phyloP scores from a whole-genome alignment of 176 grass and related monocot species.

The Microstegium vimineum region DNA sequence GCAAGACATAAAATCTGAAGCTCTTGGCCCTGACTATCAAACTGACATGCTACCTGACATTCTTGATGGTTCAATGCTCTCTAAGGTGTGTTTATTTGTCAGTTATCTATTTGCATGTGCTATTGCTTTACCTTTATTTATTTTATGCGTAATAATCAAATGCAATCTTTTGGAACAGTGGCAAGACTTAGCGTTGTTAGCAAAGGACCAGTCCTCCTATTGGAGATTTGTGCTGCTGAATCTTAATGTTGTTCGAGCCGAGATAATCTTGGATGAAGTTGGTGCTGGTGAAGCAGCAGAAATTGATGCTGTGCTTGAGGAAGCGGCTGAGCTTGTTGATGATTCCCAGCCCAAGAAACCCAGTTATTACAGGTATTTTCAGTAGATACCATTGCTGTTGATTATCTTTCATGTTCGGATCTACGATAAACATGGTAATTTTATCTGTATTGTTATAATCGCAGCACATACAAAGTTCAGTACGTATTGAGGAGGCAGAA shows the following conservation, averaged over 20 bases:
- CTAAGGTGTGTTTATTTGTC: constrained; percentile 46
- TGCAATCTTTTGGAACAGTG: constrained; percentile 48
- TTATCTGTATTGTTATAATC: constrained; percentile 12
- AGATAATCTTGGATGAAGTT: constrained; percentile 55
- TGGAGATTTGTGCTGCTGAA: constrained; percentile 91
- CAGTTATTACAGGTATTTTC: constrained; percentile 84
- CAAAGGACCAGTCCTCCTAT: constrained; percentile 66
- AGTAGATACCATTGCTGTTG: neutral
- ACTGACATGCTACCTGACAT: constrained; percentile 58
- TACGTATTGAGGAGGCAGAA: constrained; percentile 72
- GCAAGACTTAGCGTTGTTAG: constrained; percentile 58
- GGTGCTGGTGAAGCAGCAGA: constrained; percentile 61
- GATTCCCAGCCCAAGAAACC: constrained; percentile 68
- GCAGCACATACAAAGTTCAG: constrained; percentile 76
- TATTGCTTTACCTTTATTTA: constrained; percentile 5
- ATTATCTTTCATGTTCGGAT: neutral
- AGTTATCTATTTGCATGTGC: neutral
- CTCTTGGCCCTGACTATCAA: constrained; percentile 76
- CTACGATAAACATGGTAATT: neutral
- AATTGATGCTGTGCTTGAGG: constrained; percentile 80
- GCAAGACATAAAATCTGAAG: constrained; percentile 92
- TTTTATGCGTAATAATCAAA: constrained; percentile 25
- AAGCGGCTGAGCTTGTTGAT: constrained; percentile 87
- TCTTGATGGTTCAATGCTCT: constrained; percentile 81
- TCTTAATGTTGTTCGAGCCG: constrained; percentile 64